Evolutionary conservation across 176 grass and related monocot species (phyloP).

Genomic region (Musa schizocarpa): DNA sequence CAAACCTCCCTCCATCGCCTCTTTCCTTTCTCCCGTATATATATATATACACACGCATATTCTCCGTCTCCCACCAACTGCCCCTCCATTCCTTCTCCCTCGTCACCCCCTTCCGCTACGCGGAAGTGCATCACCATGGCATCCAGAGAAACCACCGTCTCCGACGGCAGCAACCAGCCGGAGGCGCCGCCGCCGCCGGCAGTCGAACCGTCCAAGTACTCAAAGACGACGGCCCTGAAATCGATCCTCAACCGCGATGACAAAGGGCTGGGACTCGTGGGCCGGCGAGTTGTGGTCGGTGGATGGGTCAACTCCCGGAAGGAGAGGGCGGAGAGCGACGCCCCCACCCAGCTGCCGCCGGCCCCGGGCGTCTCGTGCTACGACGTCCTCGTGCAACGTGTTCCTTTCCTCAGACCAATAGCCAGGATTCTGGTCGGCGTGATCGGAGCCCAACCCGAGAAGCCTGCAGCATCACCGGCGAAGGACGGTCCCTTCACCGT

Average conservation of each 20-base stretch:
- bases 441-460: neutral
- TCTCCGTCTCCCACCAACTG: neutral
- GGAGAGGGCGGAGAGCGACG: constrained; percentile 19
- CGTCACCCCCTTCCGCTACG: neutral
- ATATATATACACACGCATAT: neutral
- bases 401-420: neutral
- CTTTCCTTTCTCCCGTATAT: neutral
- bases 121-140: neutral
- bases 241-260: constrained; percentile 30
- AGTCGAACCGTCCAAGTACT: constrained; percentile 33
- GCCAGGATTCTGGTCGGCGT: neutral
- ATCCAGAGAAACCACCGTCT: neutral
- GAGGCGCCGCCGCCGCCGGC: neutral
- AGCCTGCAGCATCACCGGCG: neutral
- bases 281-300: constrained; percentile 32
- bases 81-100: neutral
- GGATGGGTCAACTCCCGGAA: constrained; percentile 52
- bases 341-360: neutral
- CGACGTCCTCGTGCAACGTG: neutral
- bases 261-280: constrained; percentile 23
- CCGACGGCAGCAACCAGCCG: neutral
- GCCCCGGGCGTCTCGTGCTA: neutral
- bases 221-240: constrained; percentile 25
- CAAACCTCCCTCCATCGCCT: neutral
- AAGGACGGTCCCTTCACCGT: neutral